Base-by-base conservation (phyloP, 371 early-diverging fungal species). In the Mucor indicus region DNA sequence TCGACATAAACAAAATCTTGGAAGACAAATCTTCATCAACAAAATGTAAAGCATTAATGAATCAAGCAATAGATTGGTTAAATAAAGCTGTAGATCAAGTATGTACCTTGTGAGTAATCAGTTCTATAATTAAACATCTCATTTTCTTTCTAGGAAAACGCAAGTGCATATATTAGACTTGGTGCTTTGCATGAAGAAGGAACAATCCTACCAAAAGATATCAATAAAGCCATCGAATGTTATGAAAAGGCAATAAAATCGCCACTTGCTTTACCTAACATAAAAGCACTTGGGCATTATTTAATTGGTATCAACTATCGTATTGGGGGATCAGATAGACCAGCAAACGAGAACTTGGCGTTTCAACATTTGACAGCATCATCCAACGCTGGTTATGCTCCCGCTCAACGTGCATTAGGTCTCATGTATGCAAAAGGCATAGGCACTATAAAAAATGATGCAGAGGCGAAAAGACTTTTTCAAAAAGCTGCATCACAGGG, bases 401-500 rank as follows among this genome's bases (percentile, higher is more conserved):
- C 48, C 22, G 70, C 68, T 1, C 64, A 67, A 48, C 56, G 57
- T 13, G 44, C 52, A 15, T 55, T 73, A 4, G 73, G 64, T 0
- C 27, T 59, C 17, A 64, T 66, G 64, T 74, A 67, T 50, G 55
- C 53, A 23, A 51, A 66, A 38, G 67, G 69, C 0, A 47, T 59
- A 27, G 77, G 72, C 8, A 51, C 58, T 64, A 6, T 65, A 54
- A 27, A 60, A 58, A 62, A 86, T 48, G 56, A 74, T 25, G 13
- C 24, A 9, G 33, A 51, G 20, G 86, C 89, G 0, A 67, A 79
- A 6, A 25, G 47, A 0, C 77, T 81, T 64, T 92, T 84, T 64
- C 44, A 57, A 22, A 64, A 55, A 21, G 78, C 86, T 8, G 82
- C 85, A 1, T 47, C 60, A 2, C 60, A 70, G 27, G 84, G 84